phyloP scores from a whole-genome alignment of 2,329 filamentous ascomycete genomes.

The Pseudogymnoascus sp. region DNA sequence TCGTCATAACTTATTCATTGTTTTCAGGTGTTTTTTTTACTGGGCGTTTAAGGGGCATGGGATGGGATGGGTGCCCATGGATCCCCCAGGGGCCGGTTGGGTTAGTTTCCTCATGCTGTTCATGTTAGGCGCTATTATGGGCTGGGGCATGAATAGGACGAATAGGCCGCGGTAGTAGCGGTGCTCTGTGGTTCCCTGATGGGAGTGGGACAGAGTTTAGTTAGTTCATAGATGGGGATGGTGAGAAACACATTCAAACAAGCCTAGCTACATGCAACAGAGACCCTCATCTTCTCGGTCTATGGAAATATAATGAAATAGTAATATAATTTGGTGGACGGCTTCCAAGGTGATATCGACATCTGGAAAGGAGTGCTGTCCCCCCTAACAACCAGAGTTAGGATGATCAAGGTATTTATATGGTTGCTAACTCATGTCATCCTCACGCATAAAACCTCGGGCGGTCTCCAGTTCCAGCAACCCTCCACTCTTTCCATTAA shows the following conservation, averaged over 20 bases:
- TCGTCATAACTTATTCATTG: background rate
- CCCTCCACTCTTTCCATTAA: too few species aligned
- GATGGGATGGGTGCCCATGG: background rate
- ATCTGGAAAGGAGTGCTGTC: too few species aligned
- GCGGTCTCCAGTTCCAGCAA: too few species aligned
- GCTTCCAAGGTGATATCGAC: too few species aligned
- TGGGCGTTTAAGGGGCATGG: background rate
- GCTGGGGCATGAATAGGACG: background rate
- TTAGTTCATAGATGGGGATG: background rate
- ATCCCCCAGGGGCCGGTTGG: background rate
- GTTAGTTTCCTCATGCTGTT: background rate
- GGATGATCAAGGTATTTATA: too few species aligned
- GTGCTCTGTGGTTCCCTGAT: background rate
- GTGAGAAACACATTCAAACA: background rate
- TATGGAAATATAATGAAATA: background rate
- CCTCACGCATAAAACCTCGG: too few species aligned
- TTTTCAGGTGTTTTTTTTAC: background rate
- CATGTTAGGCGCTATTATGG: background rate
- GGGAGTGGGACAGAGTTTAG: background rate
- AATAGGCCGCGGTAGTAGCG: background rate
- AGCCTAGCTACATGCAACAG: background rate
- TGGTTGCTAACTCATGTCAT: too few species aligned
- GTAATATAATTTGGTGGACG: background rate
- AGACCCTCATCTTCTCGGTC: background rate
- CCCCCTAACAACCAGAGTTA: too few species aligned